Base-by-base conservation (phyloP, 2,329 filamentous ascomycete species). In the Dryadomyces quercivorus region DNA sequence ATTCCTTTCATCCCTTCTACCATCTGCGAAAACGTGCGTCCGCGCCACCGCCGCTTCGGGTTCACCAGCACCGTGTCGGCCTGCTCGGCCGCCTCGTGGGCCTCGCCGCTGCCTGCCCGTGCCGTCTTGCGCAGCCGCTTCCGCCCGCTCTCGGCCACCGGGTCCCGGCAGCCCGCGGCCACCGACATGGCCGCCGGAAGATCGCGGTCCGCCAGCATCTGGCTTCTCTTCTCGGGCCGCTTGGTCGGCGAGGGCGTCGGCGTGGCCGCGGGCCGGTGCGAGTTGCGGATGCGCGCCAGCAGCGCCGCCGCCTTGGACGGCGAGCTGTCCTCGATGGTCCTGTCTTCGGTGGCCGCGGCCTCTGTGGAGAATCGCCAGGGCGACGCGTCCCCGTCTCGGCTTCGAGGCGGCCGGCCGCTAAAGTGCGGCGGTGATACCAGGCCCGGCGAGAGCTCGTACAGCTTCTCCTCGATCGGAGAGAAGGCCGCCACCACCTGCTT, bases 281-380 rank as follows among this genome's bases (percentile, higher is more conserved):
- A 36, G 21, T 55, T 56, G 36, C 55, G 57, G 50, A 59, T 57
- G 5, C 56, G 56, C 15, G 58, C 55, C 48, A 59, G 58, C 36
- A 59, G 10, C 1, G 57, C 52, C 1, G 55, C 55, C 12, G 58
- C 57, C 18, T 58, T 59, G 7, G 58, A 59, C 18, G 58, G 58
- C 0, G 56, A 48, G 2, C 54, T 31, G 26, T 31, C 26, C 4
- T 31, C 26, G 26, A 31, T 8, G 26, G 4, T 31, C 26, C 26
- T 4, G 4, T 31, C 26, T 36, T 36, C 4, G 13, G 26, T 18
- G 36, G 50, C 36, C n/a, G 16, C 18, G 5, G 31, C 2, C 9
- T 38, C 26, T 15, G 7, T 46, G 18, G 18, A 46, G 16, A 18
- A 20, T 44, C 26, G 4, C 26, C 26, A 31, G 26, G 26, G 26